Percentiles rank a stretch among this genome's conserved stretches.
Evolutionary conservation across 495 filamentous ascomycete species (phyloP).

Genomic region (Aspergillus biplanus): DNA sequence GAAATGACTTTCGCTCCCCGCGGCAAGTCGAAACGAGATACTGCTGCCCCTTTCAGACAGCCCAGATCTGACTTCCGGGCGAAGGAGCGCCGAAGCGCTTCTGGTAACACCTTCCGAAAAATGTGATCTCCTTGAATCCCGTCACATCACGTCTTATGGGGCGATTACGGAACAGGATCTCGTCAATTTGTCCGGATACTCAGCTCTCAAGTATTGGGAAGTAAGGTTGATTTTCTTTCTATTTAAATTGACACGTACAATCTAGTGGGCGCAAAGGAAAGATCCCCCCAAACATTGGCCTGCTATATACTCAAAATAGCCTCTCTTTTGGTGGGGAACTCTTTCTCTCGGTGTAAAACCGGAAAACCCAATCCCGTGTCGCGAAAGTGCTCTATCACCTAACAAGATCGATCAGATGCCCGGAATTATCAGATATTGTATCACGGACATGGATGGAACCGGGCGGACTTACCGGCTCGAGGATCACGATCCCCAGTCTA

Average conservation of each 20-base stretch:
- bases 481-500: no score
- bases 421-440: no score
- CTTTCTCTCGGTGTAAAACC: no score
- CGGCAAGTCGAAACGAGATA: slow-evolving; percentile 53
- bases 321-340: no score
- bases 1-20: slow-evolving; percentile 82
- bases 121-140: slow-evolving; percentile 38
- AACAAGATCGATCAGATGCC: no score
- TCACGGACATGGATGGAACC: no score
- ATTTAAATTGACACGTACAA: background rate
- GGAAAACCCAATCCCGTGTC: no score
- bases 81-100: slow-evolving; percentile 56
- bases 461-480: no score
- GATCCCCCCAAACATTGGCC: no score
- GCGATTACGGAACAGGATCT: background rate
- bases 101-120: slow-evolving; percentile 55
- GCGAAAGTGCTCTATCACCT: no score
- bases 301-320: no score
- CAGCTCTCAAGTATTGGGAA: background rate
- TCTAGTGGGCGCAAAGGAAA: background rate
- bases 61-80: slow-evolving; percentile 37
- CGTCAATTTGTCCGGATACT: background rate
- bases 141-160: background rate
- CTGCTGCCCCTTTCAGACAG: slow-evolving; percentile 29
- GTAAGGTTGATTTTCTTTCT: no score